These are phyloP conservation scores for Torulaspora delbrueckii DNA, from an alignment of 805 yeast species.

Conservation along the genomic window DNA sequence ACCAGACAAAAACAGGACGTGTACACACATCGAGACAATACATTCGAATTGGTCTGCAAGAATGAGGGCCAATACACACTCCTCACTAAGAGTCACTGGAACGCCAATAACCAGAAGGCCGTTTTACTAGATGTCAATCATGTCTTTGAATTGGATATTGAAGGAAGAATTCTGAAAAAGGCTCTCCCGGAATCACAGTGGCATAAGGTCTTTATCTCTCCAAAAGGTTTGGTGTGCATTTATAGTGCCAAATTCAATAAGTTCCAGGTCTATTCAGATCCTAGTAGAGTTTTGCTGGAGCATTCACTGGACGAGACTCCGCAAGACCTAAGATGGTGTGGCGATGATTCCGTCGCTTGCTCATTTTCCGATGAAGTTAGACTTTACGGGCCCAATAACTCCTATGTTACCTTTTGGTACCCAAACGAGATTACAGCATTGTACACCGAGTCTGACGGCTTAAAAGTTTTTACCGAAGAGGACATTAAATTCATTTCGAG, in stretches of 20 bases:
- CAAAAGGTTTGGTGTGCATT: constrained; percentile 43
- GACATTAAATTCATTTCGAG: constrained; percentile 58
- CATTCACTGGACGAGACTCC: constrained; percentile 35
- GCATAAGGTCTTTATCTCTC: constrained; percentile 28
- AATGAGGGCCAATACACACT: constrained; percentile 23
- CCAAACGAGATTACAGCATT: constrained; percentile 41
- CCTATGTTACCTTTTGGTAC: constrained; percentile 46
- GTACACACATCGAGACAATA: constrained; percentile 10
- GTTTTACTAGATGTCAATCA: constrained; percentile 26
- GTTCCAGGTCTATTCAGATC: constrained; percentile 45
- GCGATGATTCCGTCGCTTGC: constrained; percentile 71
- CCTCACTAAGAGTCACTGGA: constrained; percentile 32
- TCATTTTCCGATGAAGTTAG: constrained; percentile 56
- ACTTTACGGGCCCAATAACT: constrained; percentile 63
- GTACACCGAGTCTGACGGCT: constrained; percentile 60
- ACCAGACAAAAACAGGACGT: constrained; percentile 24
- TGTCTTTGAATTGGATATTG: constrained; percentile 16
- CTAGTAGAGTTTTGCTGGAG: constrained; percentile 25
- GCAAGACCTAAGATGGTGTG: constrained; percentile 69
- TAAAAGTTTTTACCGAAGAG: constrained; percentile 55
- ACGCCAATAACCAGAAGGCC: constrained; percentile 16
- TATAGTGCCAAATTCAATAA: constrained; percentile 40
- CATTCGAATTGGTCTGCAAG: constrained; percentile 14
- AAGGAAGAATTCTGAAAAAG: constrained; percentile 4
- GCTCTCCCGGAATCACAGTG: constrained; percentile 21